Evolutionary conservation across 225 moss, liverwort and hornwort genomes (phyloP), one percentile per base, ranked within the genome.

Genomic region (Polytrichum formosum): DNA sequence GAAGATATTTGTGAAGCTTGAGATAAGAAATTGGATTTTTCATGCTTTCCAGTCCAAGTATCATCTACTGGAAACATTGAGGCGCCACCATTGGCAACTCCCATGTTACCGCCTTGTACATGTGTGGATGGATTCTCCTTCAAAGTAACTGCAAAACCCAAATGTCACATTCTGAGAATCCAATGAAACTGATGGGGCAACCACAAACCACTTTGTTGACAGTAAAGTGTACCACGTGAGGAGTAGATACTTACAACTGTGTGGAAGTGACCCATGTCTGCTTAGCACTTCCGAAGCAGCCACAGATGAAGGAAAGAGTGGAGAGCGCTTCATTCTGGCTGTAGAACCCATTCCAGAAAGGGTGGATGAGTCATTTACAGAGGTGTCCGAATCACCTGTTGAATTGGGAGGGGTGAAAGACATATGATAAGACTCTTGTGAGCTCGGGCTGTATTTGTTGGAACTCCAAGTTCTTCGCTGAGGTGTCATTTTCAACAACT

Each of bases 301-400:
- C 0, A 22, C 74, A 0, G 72, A 27, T 13, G 76, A 69, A 55
- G 80, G 63, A 69, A 73, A 83, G 26, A 77, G 29, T 26, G 80
- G 77, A 18, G 82, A 75, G 53, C 86, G 75, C 78, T 78, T 80
- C 80, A 80, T 78, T 68, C 78, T 83, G 28, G 68, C 75, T 61
- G 70, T 66, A 29, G 83, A 83, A 58, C 53, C 80, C 54, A 28
- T 9, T 13, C 64, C 61, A 68, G 54, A 54, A 8, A 75, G 78
- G 7, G 77, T 75, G 26, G 79, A 70, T 30, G 77, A 64, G 73
- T 82, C 86, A 28, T 59, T 58, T 29, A 31, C 8, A 28, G 77
- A 80, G 22, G 61, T 28, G 8, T 61, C 80, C 53, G 82, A 80
- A 68, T 73, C 80, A 67, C 82, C 58, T 27, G 55, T 72, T 72